Base-by-base conservation (phyloP, 2,329 filamentous ascomycete genomes). In the Fusarium nurragi region DNA sequence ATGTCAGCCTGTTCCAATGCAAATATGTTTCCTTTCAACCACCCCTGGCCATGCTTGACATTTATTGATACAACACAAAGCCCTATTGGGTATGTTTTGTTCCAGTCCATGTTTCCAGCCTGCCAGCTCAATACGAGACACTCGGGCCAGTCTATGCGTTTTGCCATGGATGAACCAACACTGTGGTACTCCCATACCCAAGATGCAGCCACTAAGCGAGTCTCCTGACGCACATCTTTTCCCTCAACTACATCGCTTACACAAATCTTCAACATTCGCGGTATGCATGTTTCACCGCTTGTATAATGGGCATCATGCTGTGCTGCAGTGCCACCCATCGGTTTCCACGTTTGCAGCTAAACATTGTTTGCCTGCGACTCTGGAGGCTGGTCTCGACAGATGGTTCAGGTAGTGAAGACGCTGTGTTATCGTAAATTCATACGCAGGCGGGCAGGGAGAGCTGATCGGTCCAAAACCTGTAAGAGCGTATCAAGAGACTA, bases 281-380 rank as follows among this genome's bases (percentile, higher is more conserved):
- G 45, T 54, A 71, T 71, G 67, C 59, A 67, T 67, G 62, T 71
- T 67, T 63, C 53, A 65, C 64, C 45, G 26, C 40, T 39, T 60
- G 59, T 25, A 60, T 52, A 39, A 50, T 26, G 36, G 36, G 32
- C 41, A 44, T 34, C 39, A 32, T 54, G 30, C 38, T 51, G 26
- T 50, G 49, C 40, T 51, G 25, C 50, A 48, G 45, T 68, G 48
- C 49, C 54, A 70, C 58, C 48, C 51, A 43, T 45, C 21, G 45
- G 32, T 34, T 34, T 51, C 46, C 44, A 13, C 21, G 40, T 47
- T 47, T 38, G 37, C 26, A 58, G 16, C 19, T 38, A 21, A 37
- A 16, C 9, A 40, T n/a, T 34, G 26, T 32, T 28, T 40, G 34
- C 51, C 21, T 28, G 26, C 57, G 36, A 25, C 46, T 18, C n/a